Percentiles rank a stretch among this genome's conserved stretches.
These are phyloP conservation scores for Phytophthora lateralis DNA, from an alignment of 352 stramenopile genomes.

Conservation along the genomic window DNA sequence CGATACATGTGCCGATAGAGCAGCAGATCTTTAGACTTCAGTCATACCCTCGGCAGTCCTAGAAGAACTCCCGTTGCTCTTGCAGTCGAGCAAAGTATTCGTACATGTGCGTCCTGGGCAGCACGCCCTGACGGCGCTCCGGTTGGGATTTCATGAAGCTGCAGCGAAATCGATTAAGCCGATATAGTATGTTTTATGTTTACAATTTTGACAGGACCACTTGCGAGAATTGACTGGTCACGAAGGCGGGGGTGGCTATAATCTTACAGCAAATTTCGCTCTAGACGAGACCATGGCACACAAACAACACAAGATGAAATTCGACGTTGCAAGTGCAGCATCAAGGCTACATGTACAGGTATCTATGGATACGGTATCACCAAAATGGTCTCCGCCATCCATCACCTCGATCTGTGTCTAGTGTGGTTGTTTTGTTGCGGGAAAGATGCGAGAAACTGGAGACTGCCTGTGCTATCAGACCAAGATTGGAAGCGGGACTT, in stretches of 20 bases:
- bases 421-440: slow-evolving; percentile 7
- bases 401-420: neutral
- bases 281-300: neutral
- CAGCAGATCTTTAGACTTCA: neutral
- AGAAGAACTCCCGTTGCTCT: too few relatives aligned
- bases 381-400: neutral
- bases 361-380: neutral
- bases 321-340: neutral
- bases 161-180: neutral
- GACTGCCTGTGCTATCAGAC: slow-evolving; percentile 1
- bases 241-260: neutral
- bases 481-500: slow-evolving; percentile 5
- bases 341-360: neutral
- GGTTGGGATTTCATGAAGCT: neutral
- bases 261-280: too few relatives aligned
- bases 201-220: neutral
- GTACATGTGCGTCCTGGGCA: neutral
- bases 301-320: neutral
- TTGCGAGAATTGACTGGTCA: neutral
- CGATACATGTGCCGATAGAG: too few relatives aligned
- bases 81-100: neutral
- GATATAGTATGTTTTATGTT: neutral
- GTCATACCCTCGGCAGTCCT: too few relatives aligned
- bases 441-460: slow-evolving; percentile 4
- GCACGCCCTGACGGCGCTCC: neutral